Base-by-base conservation (phyloP, 257 asterid species). In the Osmanthus fragrans region DNA sequence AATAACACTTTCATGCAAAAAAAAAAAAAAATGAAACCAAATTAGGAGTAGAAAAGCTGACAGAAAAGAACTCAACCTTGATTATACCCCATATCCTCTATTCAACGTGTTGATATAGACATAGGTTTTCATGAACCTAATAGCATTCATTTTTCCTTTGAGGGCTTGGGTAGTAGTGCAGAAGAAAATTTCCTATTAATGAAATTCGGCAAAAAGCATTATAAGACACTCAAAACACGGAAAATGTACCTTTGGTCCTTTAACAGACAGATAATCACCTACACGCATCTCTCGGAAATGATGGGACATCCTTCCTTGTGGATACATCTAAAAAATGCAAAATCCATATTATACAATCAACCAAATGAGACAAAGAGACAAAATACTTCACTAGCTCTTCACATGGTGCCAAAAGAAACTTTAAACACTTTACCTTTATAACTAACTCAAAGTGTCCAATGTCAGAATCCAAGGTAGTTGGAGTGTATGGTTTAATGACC, bases 291-390 rank as follows among this genome's bases (percentile, higher is more conserved):
- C 99, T 77, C 98, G 89, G 76, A 96, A 96, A 88, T 93, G 98
- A 79, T 93, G 97, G 66, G 99, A 96, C 99, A 96, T 96, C 87
- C 98, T 86, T 88, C 99, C 99, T 96, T 93, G 98, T 32, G 98
- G 99, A 85, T 96, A 96, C 99, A 96, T 96, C 99, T 96, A 81
- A 32, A 45, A 77, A 76, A 70, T 16, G 73, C 4, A 75, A 82
- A 82, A 75, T 8, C 33, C 76, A 54, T 6, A 66, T 30, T 65
- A 81, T 10, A 49, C 39, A 70, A 42, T 13, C 76, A 84, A 76
- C 75, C 72, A 67, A 72, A 71, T 71, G 51, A 79, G 83, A 72
- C 39, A 60, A 45, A 60, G 10, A n/a, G n/a, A 6, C 66, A 40
- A 63, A 39, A 42, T 64, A 23, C 51, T 51, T 15, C 23, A 49